Base-by-base conservation (phyloP, 768 basidiomycete species). In the Lyophyllum atratum region DNA sequence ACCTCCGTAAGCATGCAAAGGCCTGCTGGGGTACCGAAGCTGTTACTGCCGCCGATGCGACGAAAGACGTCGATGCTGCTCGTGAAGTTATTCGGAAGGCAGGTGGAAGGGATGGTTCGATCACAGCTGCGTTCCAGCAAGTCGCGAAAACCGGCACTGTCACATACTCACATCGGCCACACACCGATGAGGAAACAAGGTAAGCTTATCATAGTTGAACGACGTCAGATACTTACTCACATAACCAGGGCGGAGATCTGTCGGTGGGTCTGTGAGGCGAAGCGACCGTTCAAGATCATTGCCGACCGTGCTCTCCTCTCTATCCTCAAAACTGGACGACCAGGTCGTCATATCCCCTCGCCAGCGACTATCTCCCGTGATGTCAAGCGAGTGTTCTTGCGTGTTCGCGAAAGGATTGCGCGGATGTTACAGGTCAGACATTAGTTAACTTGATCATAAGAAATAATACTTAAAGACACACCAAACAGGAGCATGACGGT, bases 291-390 rank as follows among this genome's bases (percentile, higher is more conserved):
- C 11, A 6, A 5, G 29, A 31, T 31, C 29, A 11, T 31, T 6
- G 11, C 5, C 6, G 29, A 31, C 29, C 11, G 29, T 31, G 29
- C 6, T 11, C 11, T 31, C 6, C 6, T 5, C 29, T 31, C 6
- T n/a, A 5, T 31, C 11, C 29, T 31, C 6, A 31, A 31, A 11
- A 31, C 29, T 11, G 29, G 71, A 0, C 59, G 70, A 1, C 74
- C 69, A 2, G 60, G 62, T 9, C 62, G 70, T 12, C 69, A 71
- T 49, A 40, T 77, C 39, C 75, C 74, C 1, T 71, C 64, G 0
- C 56, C 62, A 2, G 24, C 59, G 0, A 77, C 70, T 0, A 65
- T 79, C 0, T 67, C 65, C 0, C 56, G 61, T 3, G 73, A 77
- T 52, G 61, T 70, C 0, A 54, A 67, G 40, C 17, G 50, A 0